Base-by-base conservation (phyloP, 1,284 basidiomycete species). In the Puccinia hordei region DNA sequence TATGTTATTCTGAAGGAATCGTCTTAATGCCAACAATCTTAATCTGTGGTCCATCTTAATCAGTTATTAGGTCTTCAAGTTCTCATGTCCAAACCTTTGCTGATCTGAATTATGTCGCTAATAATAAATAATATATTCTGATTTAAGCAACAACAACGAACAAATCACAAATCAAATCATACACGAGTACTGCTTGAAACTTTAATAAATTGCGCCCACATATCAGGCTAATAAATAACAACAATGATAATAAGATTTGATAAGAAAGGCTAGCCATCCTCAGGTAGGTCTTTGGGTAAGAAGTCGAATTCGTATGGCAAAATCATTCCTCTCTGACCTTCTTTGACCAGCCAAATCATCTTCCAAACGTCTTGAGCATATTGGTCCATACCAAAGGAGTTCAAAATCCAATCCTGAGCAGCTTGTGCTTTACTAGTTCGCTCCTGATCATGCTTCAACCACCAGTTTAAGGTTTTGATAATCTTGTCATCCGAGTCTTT, bases 341-440 rank as follows among this genome's bases (percentile, higher is more conserved):
- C 77, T 63, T 72, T 71, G 13, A 72, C 66, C 9, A 79, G 24
- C 66, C 77, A 72, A 61, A 79, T 79, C 68, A 59, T 57, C 30
- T 72, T 79, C 53, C 66, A 71, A 46, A 79, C 77, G 33, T 79
- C 77, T 33, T 61, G 24, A 33, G 68, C 77, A 38, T 79, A 79
- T 61, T 57, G 38, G 41, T 79, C 68, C 77, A 79, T 71, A 59
- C 77, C 41, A 51, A 79, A 79, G 2, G 30, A 46, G 22, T 72
- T 72, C 24, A 79, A 63, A 61, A 79, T 79, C 77, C 77, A 79
- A 79, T 79, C 77, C 61, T 79, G 77, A 61, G 77, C 66, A 15
- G 33, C 24, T 61, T 79, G 55, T 22, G 77, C 77, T 53, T 79
- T 79, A 41, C n/a, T 33, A n/a, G 72, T 61, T 46, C 77, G 30